Evolutionary conservation across 108 stramenopile species (phyloP).

Genomic region (Schizochytrium sp.): DNA sequence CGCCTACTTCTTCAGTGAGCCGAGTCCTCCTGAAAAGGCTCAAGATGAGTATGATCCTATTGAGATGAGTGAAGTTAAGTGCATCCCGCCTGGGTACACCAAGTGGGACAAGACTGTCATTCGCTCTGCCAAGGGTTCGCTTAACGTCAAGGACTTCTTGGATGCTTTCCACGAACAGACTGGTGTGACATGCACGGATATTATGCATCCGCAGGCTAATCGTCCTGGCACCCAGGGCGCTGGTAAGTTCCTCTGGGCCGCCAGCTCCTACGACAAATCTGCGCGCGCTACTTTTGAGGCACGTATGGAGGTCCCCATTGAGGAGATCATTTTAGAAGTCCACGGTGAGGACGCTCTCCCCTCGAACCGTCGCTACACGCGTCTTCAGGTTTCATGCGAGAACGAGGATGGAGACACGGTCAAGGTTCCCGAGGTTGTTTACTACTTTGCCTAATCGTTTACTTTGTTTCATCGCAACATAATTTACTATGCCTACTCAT

Average conservation of each 20-base stretch:
- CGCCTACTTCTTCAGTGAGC: conserved; percentile 51
- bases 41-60: conserved; percentile 61
- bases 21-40: conserved; percentile 43
- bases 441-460: conserved; percentile 35
- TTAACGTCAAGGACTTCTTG: conserved; percentile 92
- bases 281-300: background rate
- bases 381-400: conserved; percentile 24
- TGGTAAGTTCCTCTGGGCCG: background rate
- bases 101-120: conserved; percentile 96
- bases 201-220: conserved; percentile 22
- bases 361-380: conserved; percentile 8
- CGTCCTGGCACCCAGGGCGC: conserved; percentile 10
- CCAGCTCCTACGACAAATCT: background rate
- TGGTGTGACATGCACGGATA: conserved; percentile 49
- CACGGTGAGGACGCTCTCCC: conserved; percentile 50
- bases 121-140: conserved; percentile 73
- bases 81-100: conserved; percentile 82
- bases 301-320: background rate
- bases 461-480: too few relatives aligned
- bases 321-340: conserved; percentile 28
- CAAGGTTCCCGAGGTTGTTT: conserved; percentile 49
- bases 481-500: too few relatives aligned
- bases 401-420: conserved; percentile 47
- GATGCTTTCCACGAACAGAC: conserved; percentile 85
- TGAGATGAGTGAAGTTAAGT: conserved; percentile 51